Evolutionary conservation across 139 green algal genomes (phyloP).

Genomic region (Gonium pectorale): DNA sequence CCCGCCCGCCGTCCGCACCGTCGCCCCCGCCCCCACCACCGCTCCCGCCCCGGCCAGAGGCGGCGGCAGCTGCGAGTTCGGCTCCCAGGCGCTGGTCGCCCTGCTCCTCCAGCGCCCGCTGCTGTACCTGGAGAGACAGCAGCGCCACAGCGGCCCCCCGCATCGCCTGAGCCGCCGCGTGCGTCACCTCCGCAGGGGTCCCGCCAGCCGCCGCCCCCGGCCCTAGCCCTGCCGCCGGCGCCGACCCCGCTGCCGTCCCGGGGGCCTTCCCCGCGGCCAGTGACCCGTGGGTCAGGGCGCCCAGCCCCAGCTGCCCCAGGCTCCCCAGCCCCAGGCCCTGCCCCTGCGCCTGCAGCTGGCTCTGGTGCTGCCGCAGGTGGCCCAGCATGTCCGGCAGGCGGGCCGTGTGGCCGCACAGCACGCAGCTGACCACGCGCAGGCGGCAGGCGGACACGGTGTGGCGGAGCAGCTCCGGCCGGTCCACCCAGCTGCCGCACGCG

Average conservation of each 20-base stretch:
- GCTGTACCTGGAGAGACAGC: background rate
- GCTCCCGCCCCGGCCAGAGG: no score
- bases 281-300: no score
- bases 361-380: conserved; percentile 32
- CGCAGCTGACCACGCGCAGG: conserved; percentile 38
- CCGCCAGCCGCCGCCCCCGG: background rate
- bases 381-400: conserved; percentile 48
- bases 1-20: no score
- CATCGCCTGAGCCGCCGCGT: background rate
- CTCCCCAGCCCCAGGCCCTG: background rate
- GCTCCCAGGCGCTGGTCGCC: background rate
- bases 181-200: background rate
- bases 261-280: no score
- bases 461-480: conserved; percentile 20
- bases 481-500: conserved; percentile 24
- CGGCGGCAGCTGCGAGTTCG: no score
- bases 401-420: conserved; percentile 32
- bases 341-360: conserved; percentile 8
- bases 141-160: no score
- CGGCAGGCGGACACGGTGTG: conserved; percentile 43
- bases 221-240: background rate
- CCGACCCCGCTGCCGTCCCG: background rate
- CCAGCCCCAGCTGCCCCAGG: background rate
- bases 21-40: no score
- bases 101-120: conserved; percentile 4